Evolutionary conservation across 2,329 filamentous ascomycete genomes (phyloP).

Genomic region (Trichoderma guizhouense): DNA sequence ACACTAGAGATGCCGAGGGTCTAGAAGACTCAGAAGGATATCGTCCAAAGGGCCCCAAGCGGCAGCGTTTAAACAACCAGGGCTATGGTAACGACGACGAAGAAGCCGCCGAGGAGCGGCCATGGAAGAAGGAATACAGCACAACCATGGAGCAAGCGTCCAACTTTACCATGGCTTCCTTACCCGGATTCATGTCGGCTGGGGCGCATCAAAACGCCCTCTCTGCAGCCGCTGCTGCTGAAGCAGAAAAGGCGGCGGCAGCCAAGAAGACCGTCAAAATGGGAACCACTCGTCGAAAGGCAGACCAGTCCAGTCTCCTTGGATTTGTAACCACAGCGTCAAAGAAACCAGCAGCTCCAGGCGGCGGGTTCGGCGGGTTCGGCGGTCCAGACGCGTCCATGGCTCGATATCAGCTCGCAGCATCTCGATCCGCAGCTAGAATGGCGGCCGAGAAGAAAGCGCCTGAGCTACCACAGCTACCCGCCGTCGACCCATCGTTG

Average conservation of each 20-base stretch:
- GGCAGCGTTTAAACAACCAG: conserved; percentile 27
- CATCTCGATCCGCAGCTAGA: conserved; percentile 23
- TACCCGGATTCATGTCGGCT: conserved; percentile 61
- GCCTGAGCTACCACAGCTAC: conserved; percentile 19
- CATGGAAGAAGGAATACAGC: conserved; percentile 44
- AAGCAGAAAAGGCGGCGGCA: conserved; percentile 21
- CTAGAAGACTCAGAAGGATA: conserved; percentile 23
- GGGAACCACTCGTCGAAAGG: conserved; percentile 32
- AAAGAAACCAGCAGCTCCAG: conserved; percentile 19
- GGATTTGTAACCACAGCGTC: conserved; percentile 35
- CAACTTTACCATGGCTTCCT: conserved; percentile 56
- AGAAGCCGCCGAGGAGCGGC: conserved; percentile 28
- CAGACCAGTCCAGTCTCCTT: conserved; percentile 42
- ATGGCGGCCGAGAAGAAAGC: conserved; percentile 2
- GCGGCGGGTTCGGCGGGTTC: conserved; percentile 17
- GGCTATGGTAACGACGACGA: conserved; percentile 19
- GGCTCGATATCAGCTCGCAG: conserved; percentile 28
- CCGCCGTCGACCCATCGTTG: conserved; percentile 30
- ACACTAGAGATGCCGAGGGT: conserved; percentile 30
- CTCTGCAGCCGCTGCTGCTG: conserved; percentile 21
- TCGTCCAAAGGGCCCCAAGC: conserved; percentile 28
- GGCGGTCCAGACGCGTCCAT: conserved; percentile 22
- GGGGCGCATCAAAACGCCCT: conserved; percentile 49
- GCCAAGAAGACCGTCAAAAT: conserved; percentile 20
- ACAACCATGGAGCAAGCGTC: conserved; percentile 61